A percentile compares a stretch with the other conserved stretches of the same genome.
Conservation (phyloP, 345 rosid species). For the Lagerstroemia speciosa region DNA sequence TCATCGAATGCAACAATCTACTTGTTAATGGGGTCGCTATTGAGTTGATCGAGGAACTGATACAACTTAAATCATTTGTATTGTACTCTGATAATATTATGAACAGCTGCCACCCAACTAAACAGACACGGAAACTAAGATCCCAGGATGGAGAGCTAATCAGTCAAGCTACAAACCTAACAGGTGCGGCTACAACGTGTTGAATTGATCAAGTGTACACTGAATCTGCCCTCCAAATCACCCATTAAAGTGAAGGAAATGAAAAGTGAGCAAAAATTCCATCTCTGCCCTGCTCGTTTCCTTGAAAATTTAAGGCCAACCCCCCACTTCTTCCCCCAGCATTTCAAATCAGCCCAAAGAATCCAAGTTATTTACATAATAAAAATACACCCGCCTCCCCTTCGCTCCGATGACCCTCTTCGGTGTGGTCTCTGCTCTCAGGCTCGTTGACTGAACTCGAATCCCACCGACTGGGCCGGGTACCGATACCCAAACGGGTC, state of each 20-base stretch:
- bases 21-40: too few species aligned
- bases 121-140: too few species aligned
- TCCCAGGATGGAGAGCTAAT: not conserved
- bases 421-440: not conserved
- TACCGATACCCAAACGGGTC: slow-evolving; percentile 49
- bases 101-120: too few species aligned
- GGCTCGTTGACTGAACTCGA: slow-evolving; percentile 41
- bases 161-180: not conserved
- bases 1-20: too few species aligned
- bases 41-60: too few species aligned
- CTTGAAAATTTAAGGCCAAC: too few species aligned
- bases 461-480: slow-evolving; percentile 40
- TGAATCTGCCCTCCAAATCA: not conserved
- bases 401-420: not conserved
- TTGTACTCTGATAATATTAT: too few species aligned
- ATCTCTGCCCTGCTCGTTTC: not conserved
- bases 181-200: not conserved
- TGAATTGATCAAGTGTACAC: slow-evolving; percentile 1
- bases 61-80: too few species aligned
- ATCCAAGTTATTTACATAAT: slow-evolving; percentile 35
- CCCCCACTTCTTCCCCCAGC: too few species aligned
- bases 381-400: slow-evolving; percentile 11
- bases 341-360: slow-evolving; percentile 20
- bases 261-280: not conserved
- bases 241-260: not conserved